Conservation (phyloP, 1,139 yeast genomes). For the Geotrichum histeridarum region DNA sequence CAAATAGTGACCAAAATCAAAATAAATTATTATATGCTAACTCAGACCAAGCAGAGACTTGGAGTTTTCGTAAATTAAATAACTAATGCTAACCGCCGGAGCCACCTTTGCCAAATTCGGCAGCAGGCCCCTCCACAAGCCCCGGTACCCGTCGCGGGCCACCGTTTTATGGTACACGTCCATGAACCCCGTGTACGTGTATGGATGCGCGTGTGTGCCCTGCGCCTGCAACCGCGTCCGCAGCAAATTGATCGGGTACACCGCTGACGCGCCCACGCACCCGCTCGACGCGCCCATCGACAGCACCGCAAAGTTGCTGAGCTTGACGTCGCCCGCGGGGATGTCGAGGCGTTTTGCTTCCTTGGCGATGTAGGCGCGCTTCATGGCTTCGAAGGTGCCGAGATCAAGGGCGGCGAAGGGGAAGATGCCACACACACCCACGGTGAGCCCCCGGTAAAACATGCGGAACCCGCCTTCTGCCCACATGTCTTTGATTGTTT, state of each 20-base stretch:
- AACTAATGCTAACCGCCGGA: conserved; percentile 94
- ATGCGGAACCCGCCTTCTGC: conserved; percentile 69
- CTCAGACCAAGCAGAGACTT: conserved; percentile 48
- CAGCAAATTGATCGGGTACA: conserved; percentile 82
- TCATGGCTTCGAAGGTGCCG: conserved; percentile 86
- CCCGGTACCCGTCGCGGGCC: conserved; percentile 80
- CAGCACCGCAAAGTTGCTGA: conserved; percentile 76
- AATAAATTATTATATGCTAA: neutral
- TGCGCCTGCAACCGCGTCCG: conserved; percentile 96
- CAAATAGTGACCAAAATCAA: neutral
- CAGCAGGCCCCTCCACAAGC: conserved; percentile 83
- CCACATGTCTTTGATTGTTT: conserved; percentile 74
- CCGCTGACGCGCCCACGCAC: conserved; percentile 90
- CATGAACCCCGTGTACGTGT: conserved; percentile 70
- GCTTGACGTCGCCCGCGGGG: conserved; percentile 51
- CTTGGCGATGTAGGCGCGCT: conserved; percentile 62
- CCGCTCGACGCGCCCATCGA: conserved; percentile 94
- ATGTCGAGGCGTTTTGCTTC: conserved; percentile 50
- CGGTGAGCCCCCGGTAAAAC: conserved; percentile 81
- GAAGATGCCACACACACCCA: conserved; percentile 89
- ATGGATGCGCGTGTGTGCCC: conserved; percentile 94
- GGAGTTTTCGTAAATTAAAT: conserved; percentile 87
- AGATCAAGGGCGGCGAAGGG: conserved; percentile 95
- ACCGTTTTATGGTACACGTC: conserved; percentile 78
- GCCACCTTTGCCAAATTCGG: conserved; percentile 95